Base-by-base conservation (phyloP, 2,329 filamentous ascomycete genomes). In the Pseudogymnoascus sp. region DNA sequence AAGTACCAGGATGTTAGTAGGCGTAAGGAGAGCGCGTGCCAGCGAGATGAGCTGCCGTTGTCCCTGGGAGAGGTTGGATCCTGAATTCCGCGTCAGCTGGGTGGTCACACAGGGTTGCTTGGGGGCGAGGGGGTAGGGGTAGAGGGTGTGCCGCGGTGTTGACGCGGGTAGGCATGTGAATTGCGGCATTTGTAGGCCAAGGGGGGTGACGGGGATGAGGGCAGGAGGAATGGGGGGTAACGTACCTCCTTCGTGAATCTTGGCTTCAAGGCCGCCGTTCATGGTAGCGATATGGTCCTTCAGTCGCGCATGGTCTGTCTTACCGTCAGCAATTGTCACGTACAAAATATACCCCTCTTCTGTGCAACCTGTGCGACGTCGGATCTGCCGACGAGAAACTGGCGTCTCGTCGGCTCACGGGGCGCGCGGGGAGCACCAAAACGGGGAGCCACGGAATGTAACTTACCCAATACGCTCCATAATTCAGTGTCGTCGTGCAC, bases 401-500 rank as follows among this genome's bases (percentile, higher is more conserved):
- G 48, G n/a, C 48, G 48, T 55, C 48, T 55, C 48, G 27, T 55
- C 48, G 48, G 29, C 10, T 33, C 48, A 55, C 48, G 29, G 29
- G 48, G n/a, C 48, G 48, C 48, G 48, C 48, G 27, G 48, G 48
- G 48, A 33, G 48, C 27, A 55, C 48, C 1, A 33, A 17, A 55
- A 33, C 29, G 48, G 48, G 48, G 29, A 27, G 48, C 9, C 5
- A 33, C 48, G 33, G 48, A 15, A 55, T 55, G 48, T 17, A 33
- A 82, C 88, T 76, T 82, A 93, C 90, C 90, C 65, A 97, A 81
- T 64, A 95, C 92, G 73, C 90, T 96, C 94, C 94, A 99, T 35
- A 99, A 81, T 73, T 97, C 94, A 4, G 92, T 96, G 75, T 99
- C 95, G 75, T 97, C 93, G 72, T 96, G 92, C 61, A 95, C 91